Evolutionary conservation across 2,329 filamentous ascomycete species (phyloP), one percentile per base, ranked within the genome.

Genomic region (Fusarium fracticaudum): DNA sequence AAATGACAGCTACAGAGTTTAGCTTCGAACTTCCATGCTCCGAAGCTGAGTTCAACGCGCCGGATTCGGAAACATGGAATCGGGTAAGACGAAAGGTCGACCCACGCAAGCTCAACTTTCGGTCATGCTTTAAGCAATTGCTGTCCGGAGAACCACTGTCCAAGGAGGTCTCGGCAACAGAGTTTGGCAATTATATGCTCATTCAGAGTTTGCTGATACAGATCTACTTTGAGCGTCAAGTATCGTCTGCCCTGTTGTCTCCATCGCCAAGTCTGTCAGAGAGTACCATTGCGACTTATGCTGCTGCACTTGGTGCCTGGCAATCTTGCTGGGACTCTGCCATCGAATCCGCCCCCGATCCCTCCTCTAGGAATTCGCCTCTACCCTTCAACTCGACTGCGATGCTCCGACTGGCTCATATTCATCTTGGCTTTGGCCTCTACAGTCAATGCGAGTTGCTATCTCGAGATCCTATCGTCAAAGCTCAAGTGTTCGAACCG

Each of bases 171-270:
- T 50, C 67, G 3, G 48, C 66, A 22, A 68, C 70, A 13, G 58
- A 65, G 11, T 69, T 71, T 45, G 70, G 68, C 4, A 73, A 73
- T 48, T 73, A 73, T 24, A 31, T 60, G n/a, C 64, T 73, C 1
- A 72, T 73, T 5, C 70, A 73, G 15, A 66, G 59, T 17, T 59
- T 73, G 7, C 47, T 68, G 31, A 44, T 60, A 14, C 64, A 73
- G 29, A 65, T 73, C n/a, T 73, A 64, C 29, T 65, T 53, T 29
- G 64, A 57, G 14, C 70, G 70, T 20, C 67, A 71, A 17, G 33
- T 59, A 13, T 59, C 57, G 8, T 59, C 57, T 29, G 58, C 70
- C 11, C 22, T 60, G 17, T 48, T 51, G 14, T 29, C 51, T n/a
- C 11, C 22, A 26, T 35, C 29, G 3, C 47, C 59, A 55, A 43